phyloP scores from a whole-genome alignment of 495 filamentous ascomycete species.

The Penicillium canescens region DNA sequence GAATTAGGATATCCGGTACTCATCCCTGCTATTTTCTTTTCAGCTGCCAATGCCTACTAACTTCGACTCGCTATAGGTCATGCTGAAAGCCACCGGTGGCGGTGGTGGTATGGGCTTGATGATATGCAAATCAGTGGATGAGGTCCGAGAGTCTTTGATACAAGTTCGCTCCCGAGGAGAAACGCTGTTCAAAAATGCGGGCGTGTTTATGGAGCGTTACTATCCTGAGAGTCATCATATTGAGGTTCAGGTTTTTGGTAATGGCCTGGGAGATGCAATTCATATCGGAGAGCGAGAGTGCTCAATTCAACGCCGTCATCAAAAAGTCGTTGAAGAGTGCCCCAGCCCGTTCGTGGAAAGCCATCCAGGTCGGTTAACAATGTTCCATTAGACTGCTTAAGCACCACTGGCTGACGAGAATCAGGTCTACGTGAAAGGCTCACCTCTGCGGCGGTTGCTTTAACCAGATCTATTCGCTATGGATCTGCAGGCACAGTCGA shows the following conservation, averaged over 20 bases:
- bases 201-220: slow-evolving; percentile 47
- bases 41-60: background rate
- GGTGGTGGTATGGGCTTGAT: slow-evolving; percentile 60
- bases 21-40: background rate
- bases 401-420: slow-evolving; percentile 8
- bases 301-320: slow-evolving; percentile 50
- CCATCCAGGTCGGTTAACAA: background rate
- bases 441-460: slow-evolving; percentile 48
- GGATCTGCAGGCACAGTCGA: slow-evolving; percentile 62
- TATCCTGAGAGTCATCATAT: slow-evolving; percentile 46
- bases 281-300: slow-evolving; percentile 47
- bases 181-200: slow-evolving; percentile 46
- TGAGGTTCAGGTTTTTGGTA: slow-evolving; percentile 49
- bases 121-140: slow-evolving; percentile 34
- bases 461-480: slow-evolving; percentile 57
- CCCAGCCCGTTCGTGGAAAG: slow-evolving; percentile 52
- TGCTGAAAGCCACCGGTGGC: slow-evolving; percentile 59
- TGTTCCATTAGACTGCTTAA: background rate
- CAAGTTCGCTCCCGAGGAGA: slow-evolving; percentile 39
- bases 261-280: slow-evolving; percentile 42
- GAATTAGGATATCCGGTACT: slow-evolving; percentile 50
- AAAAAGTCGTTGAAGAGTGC: slow-evolving; percentile 58
- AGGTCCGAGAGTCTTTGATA: slow-evolving; percentile 38
- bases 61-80: slow-evolving; percentile 28
- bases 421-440: slow-evolving; percentile 47